Evolutionary conservation across 768 basidiomycete species (phyloP).

Genomic region (Rhizopogon roseolus): DNA sequence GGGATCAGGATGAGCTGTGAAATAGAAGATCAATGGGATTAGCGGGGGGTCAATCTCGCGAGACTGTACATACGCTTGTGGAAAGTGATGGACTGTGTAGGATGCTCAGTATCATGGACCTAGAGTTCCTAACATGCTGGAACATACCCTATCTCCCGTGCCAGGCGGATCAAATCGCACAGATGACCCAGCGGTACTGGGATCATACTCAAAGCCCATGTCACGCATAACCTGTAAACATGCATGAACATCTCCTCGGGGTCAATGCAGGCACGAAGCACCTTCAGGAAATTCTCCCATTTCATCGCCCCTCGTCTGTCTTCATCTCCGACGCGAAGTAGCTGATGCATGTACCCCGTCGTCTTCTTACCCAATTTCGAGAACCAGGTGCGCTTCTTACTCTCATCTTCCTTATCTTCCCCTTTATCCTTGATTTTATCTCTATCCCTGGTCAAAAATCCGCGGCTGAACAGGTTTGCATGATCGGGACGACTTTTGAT

Average conservation of each 20-base stretch:
- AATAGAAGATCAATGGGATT: conserved; percentile 2
- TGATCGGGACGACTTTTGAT: conserved; percentile 66
- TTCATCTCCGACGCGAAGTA: conserved; percentile 52
- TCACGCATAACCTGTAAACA: conserved; percentile 61
- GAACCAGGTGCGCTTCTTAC: conserved; percentile 51
- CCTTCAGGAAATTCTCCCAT: conserved; percentile 78
- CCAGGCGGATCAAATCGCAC: conserved; percentile 79
- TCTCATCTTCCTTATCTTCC: conserved; percentile 15
- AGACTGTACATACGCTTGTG: conserved; percentile 55
- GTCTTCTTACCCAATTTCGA: conserved; percentile 56
- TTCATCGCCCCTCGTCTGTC: conserved; percentile 62
- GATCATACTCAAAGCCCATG: conserved; percentile 72
- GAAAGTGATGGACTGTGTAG: conserved; percentile 59
- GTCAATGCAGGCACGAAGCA: conserved; percentile 15
- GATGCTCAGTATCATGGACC: conserved; percentile 1
- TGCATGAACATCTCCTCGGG: not conserved
- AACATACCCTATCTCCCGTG: conserved; percentile 37
- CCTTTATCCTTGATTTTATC: conserved; percentile 29
- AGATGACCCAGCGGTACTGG: conserved; percentile 75
- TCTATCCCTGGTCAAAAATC: conserved; percentile 48
- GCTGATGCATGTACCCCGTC: conserved; percentile 54
- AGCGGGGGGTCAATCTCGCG: conserved; percentile 7
- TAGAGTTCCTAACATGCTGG: not conserved
- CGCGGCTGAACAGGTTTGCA: conserved; percentile 41
- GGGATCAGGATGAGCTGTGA: conserved; percentile 68